Percentiles rank a stretch among this genome's conserved stretches.
Conservation (phyloP, 1,284 basidiomycete genomes). For the Tylopilus sp. region DNA sequence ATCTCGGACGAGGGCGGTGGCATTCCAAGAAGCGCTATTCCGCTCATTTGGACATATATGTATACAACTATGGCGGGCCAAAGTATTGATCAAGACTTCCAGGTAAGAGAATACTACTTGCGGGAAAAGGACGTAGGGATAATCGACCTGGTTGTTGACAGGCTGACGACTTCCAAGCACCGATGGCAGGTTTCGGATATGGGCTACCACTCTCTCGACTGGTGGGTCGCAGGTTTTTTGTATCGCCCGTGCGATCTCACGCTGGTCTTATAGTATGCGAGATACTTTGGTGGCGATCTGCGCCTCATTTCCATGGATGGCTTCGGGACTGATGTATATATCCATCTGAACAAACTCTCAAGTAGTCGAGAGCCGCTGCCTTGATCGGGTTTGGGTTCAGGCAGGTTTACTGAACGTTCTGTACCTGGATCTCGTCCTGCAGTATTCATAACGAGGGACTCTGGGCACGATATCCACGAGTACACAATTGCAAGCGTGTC, state of each 20-base stretch:
- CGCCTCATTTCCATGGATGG: slow-evolving; percentile 96
- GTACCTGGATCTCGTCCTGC: background rate
- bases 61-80: slow-evolving; percentile 96
- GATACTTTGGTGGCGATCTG: slow-evolving; percentile 95
- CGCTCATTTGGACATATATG: slow-evolving; percentile 97
- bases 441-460: background rate
- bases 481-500: background rate
- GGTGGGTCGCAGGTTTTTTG: slow-evolving; percentile 41
- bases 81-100: slow-evolving; percentile 81
- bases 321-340: slow-evolving; percentile 87
- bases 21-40: slow-evolving; percentile 87
- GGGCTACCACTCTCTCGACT: slow-evolving; percentile 85
- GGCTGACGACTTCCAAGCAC: slow-evolving; percentile 91
- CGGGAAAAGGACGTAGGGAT: background rate
- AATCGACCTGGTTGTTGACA: slow-evolving; percentile 1
- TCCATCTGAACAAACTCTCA: slow-evolving; percentile 82
- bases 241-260: background rate
- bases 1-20: slow-evolving; percentile 95
- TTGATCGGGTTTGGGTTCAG: slow-evolving; percentile 24
- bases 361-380: slow-evolving; percentile 73
- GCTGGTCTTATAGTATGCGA: slow-evolving; percentile 60
- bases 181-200: slow-evolving; percentile 97
- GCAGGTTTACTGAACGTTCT: background rate
- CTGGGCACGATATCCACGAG: background rate
- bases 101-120: slow-evolving; percentile 8